These are phyloP conservation scores for Lecanicillium sp. DNA, from an alignment of 2,329 filamentous ascomycete species.

Conservation along the genomic window DNA sequence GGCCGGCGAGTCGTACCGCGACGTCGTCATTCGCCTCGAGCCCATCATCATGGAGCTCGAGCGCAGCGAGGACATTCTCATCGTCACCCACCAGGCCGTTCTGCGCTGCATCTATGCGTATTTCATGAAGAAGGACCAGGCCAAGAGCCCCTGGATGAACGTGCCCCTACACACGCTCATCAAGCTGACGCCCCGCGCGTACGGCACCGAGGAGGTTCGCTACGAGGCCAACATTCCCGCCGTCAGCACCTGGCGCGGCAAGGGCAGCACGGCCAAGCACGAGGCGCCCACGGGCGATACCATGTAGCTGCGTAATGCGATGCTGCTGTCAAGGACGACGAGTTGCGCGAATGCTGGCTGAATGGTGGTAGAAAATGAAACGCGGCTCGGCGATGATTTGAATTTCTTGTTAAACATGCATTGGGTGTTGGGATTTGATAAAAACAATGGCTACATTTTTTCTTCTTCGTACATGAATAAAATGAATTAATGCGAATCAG, in stretches of 20 bases:
- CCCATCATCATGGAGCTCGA: constrained; percentile 99
- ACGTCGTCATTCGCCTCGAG: constrained; percentile 94
- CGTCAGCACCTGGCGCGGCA: constrained; percentile 92
- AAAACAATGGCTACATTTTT: not conserved
- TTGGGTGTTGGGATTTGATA: constrained; percentile 5
- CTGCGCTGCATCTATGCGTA: constrained; percentile 97
- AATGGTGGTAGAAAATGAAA: too few relatives aligned
- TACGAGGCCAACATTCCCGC: constrained; percentile 89
- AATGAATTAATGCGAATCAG: not conserved
- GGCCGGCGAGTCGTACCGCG: constrained; percentile 89
- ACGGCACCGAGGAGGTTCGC: constrained; percentile 84
- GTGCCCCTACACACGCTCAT: constrained; percentile 94
- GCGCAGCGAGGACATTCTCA: constrained; percentile 91
- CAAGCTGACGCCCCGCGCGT: constrained; percentile 90
- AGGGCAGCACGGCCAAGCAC: constrained; percentile 88
- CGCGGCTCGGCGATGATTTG: not conserved
- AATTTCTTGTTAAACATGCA: not conserved
- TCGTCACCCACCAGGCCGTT: constrained; percentile 96
- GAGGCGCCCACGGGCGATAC: constrained; percentile 50
- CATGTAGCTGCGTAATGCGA: constrained; percentile 19
- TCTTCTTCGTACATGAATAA: not conserved
- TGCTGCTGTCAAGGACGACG: not conserved
- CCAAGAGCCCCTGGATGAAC: constrained; percentile 95
- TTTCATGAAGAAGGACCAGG: constrained; percentile 95
- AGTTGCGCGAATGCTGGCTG: not conserved